A percentile compares a stretch with the other conserved stretches of the same genome.
phyloP scores from a whole-genome alignment of 2,329 filamentous ascomycete genomes.

The Whalleya microplaca region DNA sequence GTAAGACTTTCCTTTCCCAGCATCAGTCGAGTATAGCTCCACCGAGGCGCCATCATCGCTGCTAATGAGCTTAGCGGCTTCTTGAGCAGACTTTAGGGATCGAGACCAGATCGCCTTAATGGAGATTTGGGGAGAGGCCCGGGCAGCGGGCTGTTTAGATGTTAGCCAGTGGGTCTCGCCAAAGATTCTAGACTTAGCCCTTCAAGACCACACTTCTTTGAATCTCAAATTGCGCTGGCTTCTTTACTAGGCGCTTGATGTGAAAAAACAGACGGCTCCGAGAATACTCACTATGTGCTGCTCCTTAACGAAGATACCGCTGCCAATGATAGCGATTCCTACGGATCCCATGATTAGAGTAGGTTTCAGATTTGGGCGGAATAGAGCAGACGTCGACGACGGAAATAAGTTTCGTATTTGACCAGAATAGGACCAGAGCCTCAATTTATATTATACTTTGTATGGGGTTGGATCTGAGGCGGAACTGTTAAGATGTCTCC shows the following conservation, averaged over 20 bases:
- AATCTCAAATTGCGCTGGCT: neutral
- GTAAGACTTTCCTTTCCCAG: slow-evolving; percentile 41
- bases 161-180: slow-evolving; percentile 20
- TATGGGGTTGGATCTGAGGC: no score
- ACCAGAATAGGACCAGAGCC: neutral
- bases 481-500: no score
- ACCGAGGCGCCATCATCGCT: slow-evolving; percentile 24
- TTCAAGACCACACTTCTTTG: neutral
- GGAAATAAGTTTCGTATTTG: neutral
- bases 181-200: slow-evolving; percentile 1
- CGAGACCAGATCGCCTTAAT: slow-evolving; percentile 63
- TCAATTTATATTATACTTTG: neutral
- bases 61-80: slow-evolving; percentile 40
- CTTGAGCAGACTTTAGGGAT: slow-evolving; percentile 51
- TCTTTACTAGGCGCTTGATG: neutral
- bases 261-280: slow-evolving; percentile 1
- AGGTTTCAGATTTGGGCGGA: neutral
- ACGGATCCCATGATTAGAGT: slow-evolving; percentile 39
- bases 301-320: slow-evolving; percentile 60
- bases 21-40: slow-evolving; percentile 37
- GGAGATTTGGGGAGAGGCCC: slow-evolving; percentile 46
- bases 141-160: slow-evolving; percentile 49
- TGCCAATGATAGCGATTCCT: slow-evolving; percentile 59
- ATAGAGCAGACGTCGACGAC: neutral
- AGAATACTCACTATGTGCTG: slow-evolving; percentile 50